Evolutionary conservation across 1,284 basidiomycete genomes (phyloP).

Genomic region (Kwoniella shivajii): DNA sequence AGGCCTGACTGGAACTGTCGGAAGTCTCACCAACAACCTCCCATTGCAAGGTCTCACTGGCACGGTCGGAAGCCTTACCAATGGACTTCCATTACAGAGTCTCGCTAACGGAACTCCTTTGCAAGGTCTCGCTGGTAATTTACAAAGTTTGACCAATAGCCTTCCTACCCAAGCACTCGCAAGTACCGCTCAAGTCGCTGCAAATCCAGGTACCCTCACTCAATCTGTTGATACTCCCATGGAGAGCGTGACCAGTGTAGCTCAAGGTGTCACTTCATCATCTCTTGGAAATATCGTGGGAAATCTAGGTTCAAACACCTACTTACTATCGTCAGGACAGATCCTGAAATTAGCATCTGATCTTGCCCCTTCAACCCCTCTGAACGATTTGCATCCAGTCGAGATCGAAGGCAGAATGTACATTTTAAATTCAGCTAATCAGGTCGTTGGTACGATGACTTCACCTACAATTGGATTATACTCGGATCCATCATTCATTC

Average conservation of each 20-base stretch:
- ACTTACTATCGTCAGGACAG: slow-evolving; percentile 14
- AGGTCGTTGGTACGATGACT: slow-evolving; percentile 5
- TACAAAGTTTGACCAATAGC: background rate
- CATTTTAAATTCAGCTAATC: slow-evolving; percentile 9
- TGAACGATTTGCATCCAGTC: background rate
- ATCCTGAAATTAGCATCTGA: slow-evolving; percentile 10
- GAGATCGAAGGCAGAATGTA: slow-evolving; percentile 9
- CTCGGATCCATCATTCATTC: background rate
- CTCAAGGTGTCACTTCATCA: background rate
- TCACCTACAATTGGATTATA: slow-evolving; percentile 3
- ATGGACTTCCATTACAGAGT: background rate
- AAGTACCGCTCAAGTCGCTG: no score
- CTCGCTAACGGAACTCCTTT: background rate
- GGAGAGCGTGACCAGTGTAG: background rate
- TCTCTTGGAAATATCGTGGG: slow-evolving; percentile 7
- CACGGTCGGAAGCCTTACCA: background rate
- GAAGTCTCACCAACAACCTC: background rate
- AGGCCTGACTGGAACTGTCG: background rate
- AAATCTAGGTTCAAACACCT: slow-evolving; percentile 4
- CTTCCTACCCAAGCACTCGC: background rate
- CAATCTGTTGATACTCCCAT: background rate
- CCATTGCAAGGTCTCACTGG: background rate
- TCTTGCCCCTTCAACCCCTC: background rate
- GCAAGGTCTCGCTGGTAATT: background rate
- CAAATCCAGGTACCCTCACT: no score